Conservation (phyloP, 768 basidiomycete species). For the Lentinula detonsa region DNA sequence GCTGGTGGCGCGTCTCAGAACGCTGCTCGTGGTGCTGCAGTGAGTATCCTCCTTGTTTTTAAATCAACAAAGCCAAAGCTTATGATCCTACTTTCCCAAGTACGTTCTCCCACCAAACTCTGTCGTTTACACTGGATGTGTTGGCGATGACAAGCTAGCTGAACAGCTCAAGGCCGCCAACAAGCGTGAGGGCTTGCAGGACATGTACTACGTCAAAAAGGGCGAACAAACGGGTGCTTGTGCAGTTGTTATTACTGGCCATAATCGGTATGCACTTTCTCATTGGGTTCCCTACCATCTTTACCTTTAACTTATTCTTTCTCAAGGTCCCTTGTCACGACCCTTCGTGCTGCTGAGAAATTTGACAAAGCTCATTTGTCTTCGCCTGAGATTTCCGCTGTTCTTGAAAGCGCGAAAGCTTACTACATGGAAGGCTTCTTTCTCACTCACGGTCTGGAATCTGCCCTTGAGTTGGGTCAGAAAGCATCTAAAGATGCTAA, state of each 20-base stretch:
- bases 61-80: neutral
- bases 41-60: constrained; percentile 33
- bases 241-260: constrained; percentile 91
- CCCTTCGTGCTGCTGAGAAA: constrained; percentile 83
- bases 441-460: constrained; percentile 84
- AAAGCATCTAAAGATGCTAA: constrained; percentile 73
- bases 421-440: constrained; percentile 98
- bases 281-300: neutral
- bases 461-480: constrained; percentile 68
- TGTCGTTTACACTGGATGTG: constrained; percentile 91
- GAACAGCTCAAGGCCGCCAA: constrained; percentile 87
- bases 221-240: constrained; percentile 93
- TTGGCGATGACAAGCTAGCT: constrained; percentile 90
- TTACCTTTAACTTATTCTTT: neutral
- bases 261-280: constrained; percentile 62
- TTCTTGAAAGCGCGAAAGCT: constrained; percentile 75
- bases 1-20: constrained; percentile 98
- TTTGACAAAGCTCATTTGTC: constrained; percentile 79
- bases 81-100: constrained; percentile 32
- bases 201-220: constrained; percentile 85
- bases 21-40: constrained; percentile 92
- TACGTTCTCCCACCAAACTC: constrained; percentile 85
- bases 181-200: constrained; percentile 82
- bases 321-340: constrained; percentile 84
- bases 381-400: constrained; percentile 65